Conservation (phyloP, 306 rosid species). For the Glycyrrhiza uralensis region DNA sequence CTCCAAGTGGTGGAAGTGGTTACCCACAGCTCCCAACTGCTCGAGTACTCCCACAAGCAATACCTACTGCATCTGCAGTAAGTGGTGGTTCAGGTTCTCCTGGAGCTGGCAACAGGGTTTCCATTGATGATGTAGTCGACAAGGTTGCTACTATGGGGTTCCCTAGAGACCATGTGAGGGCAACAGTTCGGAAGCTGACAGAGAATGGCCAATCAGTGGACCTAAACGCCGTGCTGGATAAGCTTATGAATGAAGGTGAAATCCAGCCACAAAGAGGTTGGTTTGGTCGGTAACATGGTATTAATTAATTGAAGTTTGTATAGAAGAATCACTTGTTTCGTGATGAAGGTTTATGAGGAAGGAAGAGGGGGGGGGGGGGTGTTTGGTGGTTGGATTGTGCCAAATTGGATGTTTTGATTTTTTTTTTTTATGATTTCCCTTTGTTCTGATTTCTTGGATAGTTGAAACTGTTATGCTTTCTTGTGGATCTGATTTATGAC, state of each 20-base stretch:
- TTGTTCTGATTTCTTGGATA: constrained; percentile 11
- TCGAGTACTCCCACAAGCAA: constrained; percentile 63
- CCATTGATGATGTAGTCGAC: constrained; percentile 76
- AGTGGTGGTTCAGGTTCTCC: constrained; percentile 56
- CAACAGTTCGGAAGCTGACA: constrained; percentile 74
- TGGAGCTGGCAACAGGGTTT: constrained; percentile 64
- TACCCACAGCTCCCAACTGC: constrained; percentile 90
- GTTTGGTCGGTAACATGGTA: constrained; percentile 62
- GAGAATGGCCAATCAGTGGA: constrained; percentile 90
- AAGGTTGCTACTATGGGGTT: constrained; percentile 84
- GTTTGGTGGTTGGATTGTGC: constrained; percentile 24
- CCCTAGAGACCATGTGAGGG: constrained; percentile 80
- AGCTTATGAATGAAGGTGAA: constrained; percentile 77
- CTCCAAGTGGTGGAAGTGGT: constrained; percentile 61
- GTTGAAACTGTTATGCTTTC: constrained; percentile 35
- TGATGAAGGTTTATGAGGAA: constrained; percentile 26
- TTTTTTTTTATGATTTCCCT: neutral
- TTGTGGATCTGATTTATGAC: constrained; percentile 21
- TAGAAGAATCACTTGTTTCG: constrained; percentile 38
- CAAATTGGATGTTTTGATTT: constrained; percentile 19
- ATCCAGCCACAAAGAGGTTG: constrained; percentile 68
- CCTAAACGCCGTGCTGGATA: constrained; percentile 80
- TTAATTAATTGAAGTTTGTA: constrained; percentile 32
- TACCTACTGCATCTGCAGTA: constrained; percentile 64
- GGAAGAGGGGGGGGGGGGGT: too few species aligned